Evolutionary conservation across 306 rosid species (phyloP).

Genomic region (Cyamopsis tetragonoloba): DNA sequence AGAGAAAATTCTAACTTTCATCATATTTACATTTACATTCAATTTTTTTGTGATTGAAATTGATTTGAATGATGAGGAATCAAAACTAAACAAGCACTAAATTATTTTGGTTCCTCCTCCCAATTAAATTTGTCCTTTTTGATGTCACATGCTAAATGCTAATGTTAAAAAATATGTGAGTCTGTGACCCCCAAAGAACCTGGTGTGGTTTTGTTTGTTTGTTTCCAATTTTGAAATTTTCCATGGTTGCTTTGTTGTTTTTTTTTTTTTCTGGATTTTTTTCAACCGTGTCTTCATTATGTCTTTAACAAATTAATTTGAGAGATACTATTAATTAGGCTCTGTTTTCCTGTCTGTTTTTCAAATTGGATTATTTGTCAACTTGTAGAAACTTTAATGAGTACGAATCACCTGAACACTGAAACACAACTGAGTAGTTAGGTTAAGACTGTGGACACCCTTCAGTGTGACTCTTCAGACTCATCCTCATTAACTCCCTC

Average conservation of each 20-base stretch:
- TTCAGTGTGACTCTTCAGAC: constrained; percentile 33
- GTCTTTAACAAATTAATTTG: constrained; percentile 9
- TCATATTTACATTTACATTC: no score
- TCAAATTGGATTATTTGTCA: constrained; percentile 29
- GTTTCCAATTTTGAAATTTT: constrained; percentile 13
- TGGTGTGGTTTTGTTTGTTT: constrained; percentile 28
- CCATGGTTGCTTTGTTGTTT: no score
- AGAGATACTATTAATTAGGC: constrained; percentile 21
- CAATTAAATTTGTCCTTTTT: constrained; percentile 50
- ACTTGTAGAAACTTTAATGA: constrained; percentile 28
- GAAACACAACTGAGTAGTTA: neutral
- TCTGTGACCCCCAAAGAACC: constrained; percentile 29
- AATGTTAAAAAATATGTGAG: constrained; percentile 36
- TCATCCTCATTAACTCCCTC: constrained; percentile 7
- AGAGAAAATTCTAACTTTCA: no score
- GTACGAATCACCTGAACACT: constrained; percentile 19
- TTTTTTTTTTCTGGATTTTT: neutral
- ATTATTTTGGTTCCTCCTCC: constrained; percentile 34
- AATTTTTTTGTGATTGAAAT: no score
- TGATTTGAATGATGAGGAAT: no score
- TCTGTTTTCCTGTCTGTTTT: constrained; percentile 1
- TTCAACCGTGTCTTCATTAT: neutral
- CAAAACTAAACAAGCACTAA: no score
- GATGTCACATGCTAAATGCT: constrained; percentile 63
- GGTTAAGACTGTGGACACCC: neutral